Base-by-base conservation (phyloP, 805 yeast species). In the Metschnikowia gelsemii region DNA sequence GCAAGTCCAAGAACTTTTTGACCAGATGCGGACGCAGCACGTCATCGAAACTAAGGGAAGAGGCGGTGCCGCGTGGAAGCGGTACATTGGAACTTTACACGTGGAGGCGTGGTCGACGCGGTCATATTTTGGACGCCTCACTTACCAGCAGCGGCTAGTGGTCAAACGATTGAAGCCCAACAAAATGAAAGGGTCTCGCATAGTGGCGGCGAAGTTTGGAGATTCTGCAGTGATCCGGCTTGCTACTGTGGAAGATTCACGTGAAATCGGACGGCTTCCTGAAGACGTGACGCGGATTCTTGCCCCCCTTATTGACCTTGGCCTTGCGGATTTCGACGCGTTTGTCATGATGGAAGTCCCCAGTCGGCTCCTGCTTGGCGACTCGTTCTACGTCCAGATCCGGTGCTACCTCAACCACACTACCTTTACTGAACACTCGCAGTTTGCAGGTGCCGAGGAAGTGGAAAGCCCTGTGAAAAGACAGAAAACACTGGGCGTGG, bases 261-360 rank as follows among this genome's bases (percentile, higher is more conserved):
- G 84, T 45, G 96, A 87, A 56, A 68, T 90, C 22, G 97, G 93
- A 0, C 74, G 96, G 50, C 57, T 87, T 1, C 82, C 87, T 0
- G 89, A 83, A 48, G 84, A 79, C 36, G 67, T 79, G 22, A 88
- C 95, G 0, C 62, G 74, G 4, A 73, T 82, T 8, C 56, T 90
- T 8, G 75, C 82, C 3, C 88, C 95, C 0, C 66, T 89, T 23
- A 41, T 86, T 2, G 85, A 78, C 40, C 60, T 75, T 8, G 67
- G 70, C 6, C 68, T 79, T 3, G 75, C 84, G 28, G 55, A 57
- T 2, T 80, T 87, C 50, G 75, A 75, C 28, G 79, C 79, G 1
- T 71, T 78, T 0, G 70, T 86, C 25, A 70, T 84, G 6, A 78
- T 73, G 54, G 78, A 82, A 30, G 84, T 81, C 14, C 65, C 68